Evolutionary conservation across 352 stramenopile genomes (phyloP).

Genomic region (Phytophthora tubulina): DNA sequence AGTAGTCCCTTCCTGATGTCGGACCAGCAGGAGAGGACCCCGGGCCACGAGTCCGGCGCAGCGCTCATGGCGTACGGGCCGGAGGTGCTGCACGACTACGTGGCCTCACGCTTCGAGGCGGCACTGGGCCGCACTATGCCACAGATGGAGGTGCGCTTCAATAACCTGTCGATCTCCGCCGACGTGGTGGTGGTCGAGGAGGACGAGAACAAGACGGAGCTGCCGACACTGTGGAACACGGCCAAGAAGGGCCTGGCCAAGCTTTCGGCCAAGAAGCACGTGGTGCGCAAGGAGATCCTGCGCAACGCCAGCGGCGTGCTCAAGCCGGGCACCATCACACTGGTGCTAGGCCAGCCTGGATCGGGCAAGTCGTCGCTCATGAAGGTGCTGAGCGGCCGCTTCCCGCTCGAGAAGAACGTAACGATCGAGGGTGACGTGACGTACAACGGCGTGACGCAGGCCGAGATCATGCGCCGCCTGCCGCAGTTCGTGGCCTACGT

Average conservation of each 20-base stretch:
- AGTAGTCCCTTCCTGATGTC: conserved; percentile 8
- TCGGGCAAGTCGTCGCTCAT: conserved; percentile 41
- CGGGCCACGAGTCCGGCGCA: conserved; percentile 35
- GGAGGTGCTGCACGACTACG: conserved; percentile 48
- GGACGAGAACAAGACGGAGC: conserved; percentile 29
- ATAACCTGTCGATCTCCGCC: conserved; percentile 34
- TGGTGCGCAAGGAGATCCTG: conserved; percentile 60
- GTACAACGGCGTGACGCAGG: conserved; percentile 56
- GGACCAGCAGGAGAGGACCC: conserved; percentile 24
- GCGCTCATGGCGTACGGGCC: conserved; percentile 49
- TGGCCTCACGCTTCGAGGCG: conserved; percentile 41
- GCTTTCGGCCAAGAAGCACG: conserved; percentile 49
- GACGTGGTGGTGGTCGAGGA: conserved; percentile 39
- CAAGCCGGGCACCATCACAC: conserved; percentile 47
- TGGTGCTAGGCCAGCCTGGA: conserved; percentile 37
- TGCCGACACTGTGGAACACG: conserved; percentile 60
- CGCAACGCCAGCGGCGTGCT: conserved; percentile 57
- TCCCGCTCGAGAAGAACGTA: conserved; percentile 53
- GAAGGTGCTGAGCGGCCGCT: conserved; percentile 47
- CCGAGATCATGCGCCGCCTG: conserved; percentile 40
- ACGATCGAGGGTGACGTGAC: conserved; percentile 49
- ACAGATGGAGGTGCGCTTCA: conserved; percentile 54
- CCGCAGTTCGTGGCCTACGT: conserved; percentile 58
- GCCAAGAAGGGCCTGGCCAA: conserved; percentile 44
- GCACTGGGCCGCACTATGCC: conserved; percentile 52